Percentiles rank a stretch among this genome's conserved stretches.
phyloP scores from a whole-genome alignment of 1,284 basidiomycete species.

The Entoloma clypeatum region DNA sequence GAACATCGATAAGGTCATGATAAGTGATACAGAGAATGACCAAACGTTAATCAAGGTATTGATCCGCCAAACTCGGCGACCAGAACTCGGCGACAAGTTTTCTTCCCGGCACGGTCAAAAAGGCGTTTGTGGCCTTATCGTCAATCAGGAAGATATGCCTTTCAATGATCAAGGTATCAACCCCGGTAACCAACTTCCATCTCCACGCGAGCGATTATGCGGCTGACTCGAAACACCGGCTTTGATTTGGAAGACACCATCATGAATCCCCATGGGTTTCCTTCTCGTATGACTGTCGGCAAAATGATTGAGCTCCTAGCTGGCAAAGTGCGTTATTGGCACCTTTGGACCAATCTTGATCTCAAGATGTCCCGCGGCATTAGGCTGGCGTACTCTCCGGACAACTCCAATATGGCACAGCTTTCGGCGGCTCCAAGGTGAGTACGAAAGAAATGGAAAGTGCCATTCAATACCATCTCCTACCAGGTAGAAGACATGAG shows the following conservation, averaged over 20 bases:
- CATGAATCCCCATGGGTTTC: constrained; percentile 99
- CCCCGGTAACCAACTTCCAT: constrained; percentile 55
- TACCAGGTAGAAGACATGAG: constrained; percentile 94
- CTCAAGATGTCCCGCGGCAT: constrained; percentile 18
- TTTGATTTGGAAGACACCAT: constrained; percentile 87
- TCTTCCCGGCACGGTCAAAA: constrained; percentile 98
- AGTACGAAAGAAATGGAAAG: constrained; percentile 7
- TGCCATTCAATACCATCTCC: background rate
- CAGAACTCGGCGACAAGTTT: constrained; percentile 98
- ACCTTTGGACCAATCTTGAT: constrained; percentile 6
- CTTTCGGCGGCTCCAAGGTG: constrained; percentile 96
- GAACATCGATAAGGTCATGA: constrained; percentile 96
- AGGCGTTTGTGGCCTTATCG: constrained; percentile 97
- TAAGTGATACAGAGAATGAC: constrained; percentile 94
- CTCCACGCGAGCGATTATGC: background rate
- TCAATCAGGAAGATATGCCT: constrained; percentile 98
- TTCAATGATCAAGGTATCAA: constrained; percentile 98
- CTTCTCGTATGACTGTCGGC: constrained; percentile 99
- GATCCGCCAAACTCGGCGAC: constrained; percentile 93
- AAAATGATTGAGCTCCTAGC: constrained; percentile 99
- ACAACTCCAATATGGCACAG: constrained; percentile 89
- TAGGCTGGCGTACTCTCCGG: constrained; percentile 87
- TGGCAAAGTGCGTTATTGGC: constrained; percentile 68
- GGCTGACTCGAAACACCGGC: background rate
- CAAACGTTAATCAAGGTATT: constrained; percentile 99